phyloP scores from a whole-genome alignment of 805 yeast genomes.

The Hagleromyces aurorensis region DNA sequence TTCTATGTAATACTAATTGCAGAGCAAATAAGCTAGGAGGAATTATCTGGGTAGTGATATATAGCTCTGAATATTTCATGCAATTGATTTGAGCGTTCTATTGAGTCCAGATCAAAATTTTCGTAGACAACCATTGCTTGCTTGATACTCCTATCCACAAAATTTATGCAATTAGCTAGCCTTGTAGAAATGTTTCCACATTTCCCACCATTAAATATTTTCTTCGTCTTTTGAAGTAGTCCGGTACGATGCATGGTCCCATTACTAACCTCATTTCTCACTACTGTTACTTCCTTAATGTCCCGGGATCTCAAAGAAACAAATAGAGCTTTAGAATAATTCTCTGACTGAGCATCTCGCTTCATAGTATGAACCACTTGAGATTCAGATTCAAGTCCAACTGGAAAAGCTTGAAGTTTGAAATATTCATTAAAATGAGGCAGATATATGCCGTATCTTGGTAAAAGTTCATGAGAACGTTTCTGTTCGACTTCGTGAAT shows the following conservation, averaged over 20 bases:
- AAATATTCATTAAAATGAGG: conserved; percentile 30
- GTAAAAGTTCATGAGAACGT: conserved; percentile 18
- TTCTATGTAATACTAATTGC: too few species aligned
- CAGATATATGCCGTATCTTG: conserved; percentile 23
- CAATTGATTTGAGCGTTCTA: conserved; percentile 10
- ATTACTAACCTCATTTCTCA: conserved; percentile 16
- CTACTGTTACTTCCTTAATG: conserved; percentile 28
- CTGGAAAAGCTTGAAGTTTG: conserved; percentile 46
- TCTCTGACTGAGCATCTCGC: conserved; percentile 35
- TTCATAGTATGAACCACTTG: conserved; percentile 46
- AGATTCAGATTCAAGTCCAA: conserved; percentile 41
- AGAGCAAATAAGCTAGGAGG: too few species aligned
- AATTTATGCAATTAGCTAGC: conserved; percentile 16
- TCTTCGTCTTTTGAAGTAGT: conserved; percentile 24
- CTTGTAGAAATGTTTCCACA: conserved; percentile 15
- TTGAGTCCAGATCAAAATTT: conserved; percentile 8
- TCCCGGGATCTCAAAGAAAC: conserved; percentile 34
- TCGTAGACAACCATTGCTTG: conserved; percentile 20
- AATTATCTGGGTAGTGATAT: conserved; percentile 7
- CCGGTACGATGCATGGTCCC: conserved; percentile 6
- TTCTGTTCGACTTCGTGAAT: conserved; percentile 8
- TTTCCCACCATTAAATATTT: conserved; percentile 25
- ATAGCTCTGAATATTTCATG: conserved; percentile 12
- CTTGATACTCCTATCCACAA: conserved; percentile 16
- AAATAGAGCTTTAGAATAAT: conserved; percentile 24